Percentiles rank a stretch among this genome's conserved stretches.
phyloP scores from a whole-genome alignment of 352 stramenopile genomes.

The Plasmopara muralis region DNA sequence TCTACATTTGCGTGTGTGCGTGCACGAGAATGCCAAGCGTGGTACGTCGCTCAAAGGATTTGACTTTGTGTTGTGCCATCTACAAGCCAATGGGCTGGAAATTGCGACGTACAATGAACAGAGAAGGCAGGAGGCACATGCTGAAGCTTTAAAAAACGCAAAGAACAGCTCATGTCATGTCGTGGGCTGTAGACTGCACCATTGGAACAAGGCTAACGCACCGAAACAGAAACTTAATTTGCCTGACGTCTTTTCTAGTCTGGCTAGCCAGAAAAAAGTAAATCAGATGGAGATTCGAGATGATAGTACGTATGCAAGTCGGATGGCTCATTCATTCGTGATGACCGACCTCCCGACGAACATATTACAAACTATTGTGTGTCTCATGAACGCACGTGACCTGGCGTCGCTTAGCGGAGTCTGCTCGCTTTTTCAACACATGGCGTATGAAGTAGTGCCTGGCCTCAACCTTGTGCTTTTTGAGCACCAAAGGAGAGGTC shows the following conservation, averaged over 20 bases:
- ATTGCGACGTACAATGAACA: constrained; percentile 21
- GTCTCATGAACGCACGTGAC: constrained; percentile 51
- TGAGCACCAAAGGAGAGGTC: constrained; percentile 58
- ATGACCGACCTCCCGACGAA: constrained; percentile 62
- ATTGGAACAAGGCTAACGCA: constrained; percentile 4
- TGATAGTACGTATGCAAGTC: constrained; percentile 48
- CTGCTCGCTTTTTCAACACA: constrained; percentile 70
- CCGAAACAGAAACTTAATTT: constrained; percentile 35
- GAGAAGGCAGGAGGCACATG: constrained; percentile 7
- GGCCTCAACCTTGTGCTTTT: constrained; percentile 67
- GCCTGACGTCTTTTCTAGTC: constrained; percentile 61
- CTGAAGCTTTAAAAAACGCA: constrained; percentile 25
- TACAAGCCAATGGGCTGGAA: constrained; percentile 41
- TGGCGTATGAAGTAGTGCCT: constrained; percentile 79
- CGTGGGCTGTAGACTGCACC: constrained; percentile 52
- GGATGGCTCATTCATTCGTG: constrained; percentile 39
- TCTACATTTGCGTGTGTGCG: constrained; percentile 38
- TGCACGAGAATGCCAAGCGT: constrained; percentile 28
- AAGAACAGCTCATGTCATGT: constrained; percentile 55
- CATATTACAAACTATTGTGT: constrained; percentile 50
- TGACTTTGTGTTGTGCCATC: constrained; percentile 49
- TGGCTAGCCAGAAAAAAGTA: constrained; percentile 50
- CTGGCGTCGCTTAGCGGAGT: constrained; percentile 52
- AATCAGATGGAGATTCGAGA: constrained; percentile 66
- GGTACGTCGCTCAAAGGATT: constrained; percentile 42